Conservation (phyloP, 441 rosid genomes). For the Gossypium davidsonii region DNA sequence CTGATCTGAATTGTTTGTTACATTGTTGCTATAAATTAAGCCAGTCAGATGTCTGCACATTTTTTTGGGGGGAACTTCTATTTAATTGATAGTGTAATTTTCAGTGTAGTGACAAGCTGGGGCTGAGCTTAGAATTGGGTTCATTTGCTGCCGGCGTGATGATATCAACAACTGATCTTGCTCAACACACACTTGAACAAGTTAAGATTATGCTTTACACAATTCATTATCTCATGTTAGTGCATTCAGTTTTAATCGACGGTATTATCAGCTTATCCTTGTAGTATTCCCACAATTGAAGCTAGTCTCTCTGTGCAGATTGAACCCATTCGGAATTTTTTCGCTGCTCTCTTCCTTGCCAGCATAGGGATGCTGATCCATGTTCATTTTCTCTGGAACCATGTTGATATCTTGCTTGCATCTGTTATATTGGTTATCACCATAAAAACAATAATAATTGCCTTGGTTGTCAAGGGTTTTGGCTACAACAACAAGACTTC, state of each 20-base stretch:
- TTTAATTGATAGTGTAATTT: not conserved
- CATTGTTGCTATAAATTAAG: not conserved
- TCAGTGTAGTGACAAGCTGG: constrained; percentile 98
- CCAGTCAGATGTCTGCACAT: not conserved
- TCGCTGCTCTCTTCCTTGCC: constrained; percentile 96
- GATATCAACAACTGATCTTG: constrained; percentile 96
- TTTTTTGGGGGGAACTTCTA: constrained; percentile 7
- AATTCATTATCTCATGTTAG: not conserved
- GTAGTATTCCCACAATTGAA: constrained; percentile 1
- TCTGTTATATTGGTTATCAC: constrained; percentile 86
- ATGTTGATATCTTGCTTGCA: constrained; percentile 89
- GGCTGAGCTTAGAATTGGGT: constrained; percentile 94
- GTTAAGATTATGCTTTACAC: constrained; percentile 35
- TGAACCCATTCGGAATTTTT: constrained; percentile 96
- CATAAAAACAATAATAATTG: constrained; percentile 73
- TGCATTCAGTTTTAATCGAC: not conserved
- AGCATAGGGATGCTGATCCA: constrained; percentile 97
- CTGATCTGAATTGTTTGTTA: not conserved
- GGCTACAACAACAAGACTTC: constrained; percentile 92
- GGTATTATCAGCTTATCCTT: not conserved
- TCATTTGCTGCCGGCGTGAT: constrained; percentile 98
- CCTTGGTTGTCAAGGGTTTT: constrained; percentile 80
- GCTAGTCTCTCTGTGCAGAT: constrained; percentile 37
- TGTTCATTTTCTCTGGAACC: constrained; percentile 94
- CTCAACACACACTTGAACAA: constrained; percentile 92